Evolutionary conservation across 2,329 filamentous ascomycete species (phyloP).

Genomic region (Xylariaceae sp.): DNA sequence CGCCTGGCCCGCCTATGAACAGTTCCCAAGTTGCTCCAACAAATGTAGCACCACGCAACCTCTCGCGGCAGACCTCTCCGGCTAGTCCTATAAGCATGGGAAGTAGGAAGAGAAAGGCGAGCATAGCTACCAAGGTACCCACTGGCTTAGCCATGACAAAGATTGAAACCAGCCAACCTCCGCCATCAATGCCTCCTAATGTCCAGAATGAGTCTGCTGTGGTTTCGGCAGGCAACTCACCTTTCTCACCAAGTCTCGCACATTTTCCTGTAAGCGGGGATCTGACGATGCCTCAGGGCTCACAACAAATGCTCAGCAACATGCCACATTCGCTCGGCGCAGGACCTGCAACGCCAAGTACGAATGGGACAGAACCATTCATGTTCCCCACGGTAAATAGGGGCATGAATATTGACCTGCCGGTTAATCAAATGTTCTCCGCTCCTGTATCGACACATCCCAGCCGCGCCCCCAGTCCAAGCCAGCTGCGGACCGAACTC

Average conservation of each 20-base stretch:
- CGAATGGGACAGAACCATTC: conserved; percentile 54
- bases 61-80: conserved; percentile 78
- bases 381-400: conserved; percentile 63
- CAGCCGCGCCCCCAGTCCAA: conserved; percentile 80
- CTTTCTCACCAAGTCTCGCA: conserved; percentile 56
- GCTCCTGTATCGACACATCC: conserved; percentile 74
- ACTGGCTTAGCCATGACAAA: conserved; percentile 81
- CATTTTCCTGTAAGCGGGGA: conserved; percentile 50
- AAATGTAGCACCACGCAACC: conserved; percentile 59
- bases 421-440: conserved; percentile 70
- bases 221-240: conserved; percentile 53
- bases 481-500: conserved; percentile 54
- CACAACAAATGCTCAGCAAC: conserved; percentile 34
- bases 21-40: conserved; percentile 48
- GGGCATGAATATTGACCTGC: conserved; percentile 68
- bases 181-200: conserved; percentile 44
- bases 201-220: conserved; percentile 37
- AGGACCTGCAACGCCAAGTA: conserved; percentile 70
- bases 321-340: conserved; percentile 54
- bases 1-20: conserved; percentile 31
- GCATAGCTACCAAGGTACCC: conserved; percentile 71
- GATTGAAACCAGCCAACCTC: conserved; percentile 65
- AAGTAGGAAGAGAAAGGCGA: conserved; percentile 84
- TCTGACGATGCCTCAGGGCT: conserved; percentile 38
- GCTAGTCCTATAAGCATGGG: conserved; percentile 66